These are phyloP conservation scores for Pharus latifolius DNA, from an alignment of 176 grass and related monocot genomes.

Conservation along the genomic window DNA sequence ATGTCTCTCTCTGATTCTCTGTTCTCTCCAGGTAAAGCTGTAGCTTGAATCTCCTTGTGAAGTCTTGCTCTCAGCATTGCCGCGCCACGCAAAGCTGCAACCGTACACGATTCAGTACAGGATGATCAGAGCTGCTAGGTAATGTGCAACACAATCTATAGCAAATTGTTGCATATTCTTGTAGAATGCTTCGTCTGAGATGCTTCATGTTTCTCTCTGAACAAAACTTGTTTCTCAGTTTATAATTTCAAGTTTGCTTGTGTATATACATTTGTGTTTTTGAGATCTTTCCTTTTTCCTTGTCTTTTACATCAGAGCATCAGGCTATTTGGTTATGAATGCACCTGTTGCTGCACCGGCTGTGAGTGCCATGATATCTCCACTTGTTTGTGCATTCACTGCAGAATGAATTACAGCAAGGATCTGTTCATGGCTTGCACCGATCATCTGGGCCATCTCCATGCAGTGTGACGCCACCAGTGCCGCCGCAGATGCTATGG, in stretches of 20 bases:
- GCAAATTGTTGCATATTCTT: too few relatives aligned
- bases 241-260: neutral
- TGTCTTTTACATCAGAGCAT: too few relatives aligned
- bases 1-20: slow-evolving; percentile 41
- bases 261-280: too few relatives aligned
- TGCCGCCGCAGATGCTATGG: slow-evolving; percentile 63
- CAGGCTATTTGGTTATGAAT: neutral
- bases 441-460: slow-evolving; percentile 84
- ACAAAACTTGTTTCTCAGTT: neutral
- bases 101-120: neutral
- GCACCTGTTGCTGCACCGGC: slow-evolving; percentile 74
- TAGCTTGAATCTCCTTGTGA: slow-evolving; percentile 63
- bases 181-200: too few relatives aligned
- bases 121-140: too few relatives aligned
- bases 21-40: slow-evolving; percentile 33
- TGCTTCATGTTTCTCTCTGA: too few relatives aligned
- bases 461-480: slow-evolving; percentile 92
- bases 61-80: slow-evolving; percentile 80
- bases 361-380: slow-evolving; percentile 87
- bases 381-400: slow-evolving; percentile 74
- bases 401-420: slow-evolving; percentile 65
- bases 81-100: slow-evolving; percentile 62
- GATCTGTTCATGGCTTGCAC: slow-evolving; percentile 80
- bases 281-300: too few relatives aligned
- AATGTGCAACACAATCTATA: too few relatives aligned